A percentile compares a stretch with the other conserved stretches of the same genome.
These are phyloP conservation scores for Nitzschia putrida DNA, from an alignment of 108 stramenopile genomes.

Conservation along the genomic window DNA sequence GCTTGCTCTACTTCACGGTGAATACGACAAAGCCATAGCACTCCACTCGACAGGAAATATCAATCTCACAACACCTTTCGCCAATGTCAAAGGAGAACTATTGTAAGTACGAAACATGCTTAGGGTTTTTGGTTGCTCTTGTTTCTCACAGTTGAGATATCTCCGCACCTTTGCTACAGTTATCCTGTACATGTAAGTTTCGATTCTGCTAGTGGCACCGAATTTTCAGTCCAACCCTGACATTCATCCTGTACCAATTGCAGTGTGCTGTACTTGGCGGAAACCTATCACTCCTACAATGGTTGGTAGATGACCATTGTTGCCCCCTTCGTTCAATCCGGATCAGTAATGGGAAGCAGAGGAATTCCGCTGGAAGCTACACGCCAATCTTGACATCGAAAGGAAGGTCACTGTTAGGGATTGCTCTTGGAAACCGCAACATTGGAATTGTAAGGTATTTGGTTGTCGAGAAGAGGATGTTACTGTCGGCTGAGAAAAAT, in stretches of 20 bases:
- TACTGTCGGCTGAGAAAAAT: conserved; percentile 58
- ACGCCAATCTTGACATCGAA: conserved; percentile 71
- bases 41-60: conserved; percentile 57
- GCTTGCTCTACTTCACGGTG: conserved; percentile 57
- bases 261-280: conserved; percentile 63
- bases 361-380: conserved; percentile 28
- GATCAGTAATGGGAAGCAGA: conserved; percentile 31
- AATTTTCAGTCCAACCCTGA: not conserved
- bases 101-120: conserved; percentile 54
- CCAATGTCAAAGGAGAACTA: conserved; percentile 61
- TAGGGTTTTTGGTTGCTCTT: not conserved
- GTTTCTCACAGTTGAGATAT: not conserved
- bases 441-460: conserved; percentile 75
- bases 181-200: conserved; percentile 53
- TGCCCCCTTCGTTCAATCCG: conserved; percentile 62
- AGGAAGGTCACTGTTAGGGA: conserved; percentile 61
- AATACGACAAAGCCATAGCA: conserved; percentile 52
- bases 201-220: not conserved
- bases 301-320: conserved; percentile 62
- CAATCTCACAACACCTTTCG: conserved; percentile 54
- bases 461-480: conserved; percentile 70
- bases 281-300: conserved; percentile 49
- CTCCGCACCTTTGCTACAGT: conserved; percentile 1
- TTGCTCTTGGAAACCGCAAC: conserved; percentile 65
- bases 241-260: not conserved